These are phyloP conservation scores for Talaromyces sp. DNA, from an alignment of 2,329 filamentous ascomycete species.

Conservation along the genomic window DNA sequence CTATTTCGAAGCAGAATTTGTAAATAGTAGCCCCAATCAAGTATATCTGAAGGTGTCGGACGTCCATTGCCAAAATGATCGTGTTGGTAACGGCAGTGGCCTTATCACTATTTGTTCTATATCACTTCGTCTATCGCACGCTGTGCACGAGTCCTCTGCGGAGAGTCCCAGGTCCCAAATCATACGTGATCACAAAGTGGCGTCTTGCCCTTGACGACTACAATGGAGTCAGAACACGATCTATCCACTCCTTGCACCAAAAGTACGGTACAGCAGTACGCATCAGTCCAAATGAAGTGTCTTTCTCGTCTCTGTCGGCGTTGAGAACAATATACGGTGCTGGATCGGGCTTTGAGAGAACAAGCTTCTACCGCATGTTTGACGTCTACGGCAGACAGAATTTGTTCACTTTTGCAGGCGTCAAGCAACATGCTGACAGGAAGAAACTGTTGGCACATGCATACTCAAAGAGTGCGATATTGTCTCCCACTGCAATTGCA, in stretches of 20 bases:
- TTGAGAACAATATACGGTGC: conserved; percentile 55
- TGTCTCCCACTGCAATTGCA: conserved; percentile 28
- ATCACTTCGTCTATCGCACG: background rate
- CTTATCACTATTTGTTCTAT: background rate
- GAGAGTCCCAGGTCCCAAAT: conserved; percentile 34
- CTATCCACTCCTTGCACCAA: conserved; percentile 44
- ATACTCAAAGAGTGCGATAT: conserved; percentile 51
- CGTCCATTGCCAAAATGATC: background rate
- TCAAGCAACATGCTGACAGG: conserved; percentile 46
- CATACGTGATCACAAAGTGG: conserved; percentile 46
- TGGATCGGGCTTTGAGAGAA: conserved; percentile 51
- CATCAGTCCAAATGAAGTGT: conserved; percentile 48
- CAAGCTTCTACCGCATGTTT: conserved; percentile 55
- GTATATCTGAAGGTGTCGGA: background rate
- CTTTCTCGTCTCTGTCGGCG: conserved; percentile 45
- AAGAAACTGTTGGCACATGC: conserved; percentile 54
- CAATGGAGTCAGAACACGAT: conserved; percentile 42
- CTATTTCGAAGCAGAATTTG: too few relatives aligned
- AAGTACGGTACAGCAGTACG: conserved; percentile 49
- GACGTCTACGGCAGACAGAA: conserved; percentile 53
- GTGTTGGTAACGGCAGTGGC: background rate
- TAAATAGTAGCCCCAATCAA: background rate
- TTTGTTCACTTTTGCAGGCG: conserved; percentile 50
- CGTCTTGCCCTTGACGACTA: conserved; percentile 47
- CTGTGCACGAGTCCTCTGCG: background rate